Evolutionary conservation across 257 asterid species (phyloP), one percentile per base, ranked within the genome.

Genomic region (Rauvolfia tetraphylla): DNA sequence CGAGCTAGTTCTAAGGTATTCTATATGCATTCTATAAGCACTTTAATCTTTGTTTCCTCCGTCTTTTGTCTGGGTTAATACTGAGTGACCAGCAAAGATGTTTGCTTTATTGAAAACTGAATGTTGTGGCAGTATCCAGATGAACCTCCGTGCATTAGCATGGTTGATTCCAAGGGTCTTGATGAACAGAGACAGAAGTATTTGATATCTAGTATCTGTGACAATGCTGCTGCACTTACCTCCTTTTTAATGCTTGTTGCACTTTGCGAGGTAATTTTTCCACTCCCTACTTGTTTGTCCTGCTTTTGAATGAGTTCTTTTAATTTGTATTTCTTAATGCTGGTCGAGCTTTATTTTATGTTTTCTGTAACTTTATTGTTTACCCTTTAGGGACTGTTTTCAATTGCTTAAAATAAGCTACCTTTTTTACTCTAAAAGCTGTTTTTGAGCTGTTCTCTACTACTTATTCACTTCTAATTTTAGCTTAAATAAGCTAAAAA

Each of bases 221-320:
- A 80, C 77, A 91, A 83, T 89, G 91, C 93, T 71, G 68, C 68
- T 62, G 97, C 89, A 67, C 90, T 95, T 48, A 81, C 91, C 71
- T 91, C 96, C 5, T 92, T 89, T 87, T 82, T 86, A 71, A 92
- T 95, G 99, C 93, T 95, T 38, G 93, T 95, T 74, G 90, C 97
- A 69, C 98, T 92, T 51, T 92, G 96, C 78, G 99, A 95, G 97
- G 99, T 92, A 88, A 71, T 63, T 80, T 31, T 15, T 68, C 42
- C 48, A 9, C 14, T 66, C 49, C 31, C 49, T 72, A 27, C 71
- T 84, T 70, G 25, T 61, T 75, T 66, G 7, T 79, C 65, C 65
- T 59, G 68, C 41, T 22, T 51, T 23, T 48, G 71, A 61, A 17
- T 66, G 63, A 51, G 2, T 39, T 22, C 15, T 41, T n/a, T 68